phyloP scores from a whole-genome alignment of 371 early-diverging fungal species.

The Mucor indicus region DNA sequence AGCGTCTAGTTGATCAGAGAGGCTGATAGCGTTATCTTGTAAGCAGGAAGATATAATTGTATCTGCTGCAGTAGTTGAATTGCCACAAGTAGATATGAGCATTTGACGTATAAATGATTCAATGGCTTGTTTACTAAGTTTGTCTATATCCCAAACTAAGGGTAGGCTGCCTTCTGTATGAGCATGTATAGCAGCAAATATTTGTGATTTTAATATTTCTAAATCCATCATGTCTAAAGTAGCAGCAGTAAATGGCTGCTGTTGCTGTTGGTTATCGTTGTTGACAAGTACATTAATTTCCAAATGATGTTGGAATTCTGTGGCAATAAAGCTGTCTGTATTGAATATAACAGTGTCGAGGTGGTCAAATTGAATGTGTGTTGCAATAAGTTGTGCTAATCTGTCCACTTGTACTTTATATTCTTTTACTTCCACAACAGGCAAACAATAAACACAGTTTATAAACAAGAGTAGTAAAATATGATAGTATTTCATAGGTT shows the following conservation, averaged over 20 bases:
- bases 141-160: slow-evolving; percentile 31
- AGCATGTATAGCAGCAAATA: slow-evolving; percentile 40
- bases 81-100: slow-evolving; percentile 13
- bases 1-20: slow-evolving; percentile 25
- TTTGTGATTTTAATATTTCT: slow-evolving; percentile 41
- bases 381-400: slow-evolving; percentile 21
- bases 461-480: too few relatives aligned
- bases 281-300: slow-evolving; percentile 21
- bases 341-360: slow-evolving; percentile 30
- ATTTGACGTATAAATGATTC: slow-evolving; percentile 20
- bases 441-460: too few relatives aligned
- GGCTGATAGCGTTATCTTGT: slow-evolving; percentile 13
- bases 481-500: too few relatives aligned
- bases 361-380: slow-evolving; percentile 30
- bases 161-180: slow-evolving; percentile 39
- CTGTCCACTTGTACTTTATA: slow-evolving; percentile 22
- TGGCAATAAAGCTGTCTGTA: slow-evolving; percentile 32
- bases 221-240: slow-evolving; percentile 34
- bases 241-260: too few relatives aligned
- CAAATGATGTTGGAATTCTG: slow-evolving; percentile 30
- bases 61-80: neutral
- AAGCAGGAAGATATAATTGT: slow-evolving; percentile 26
- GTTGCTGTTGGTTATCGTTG: slow-evolving; percentile 14
- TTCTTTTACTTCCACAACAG: too few relatives aligned
- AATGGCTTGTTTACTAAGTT: slow-evolving; percentile 22